A percentile compares a stretch with the other conserved stretches of the same genome.
These are phyloP conservation scores for Mortierella claussenii DNA, from an alignment of 192 early-diverging fungal species.

Conservation along the genomic window DNA sequence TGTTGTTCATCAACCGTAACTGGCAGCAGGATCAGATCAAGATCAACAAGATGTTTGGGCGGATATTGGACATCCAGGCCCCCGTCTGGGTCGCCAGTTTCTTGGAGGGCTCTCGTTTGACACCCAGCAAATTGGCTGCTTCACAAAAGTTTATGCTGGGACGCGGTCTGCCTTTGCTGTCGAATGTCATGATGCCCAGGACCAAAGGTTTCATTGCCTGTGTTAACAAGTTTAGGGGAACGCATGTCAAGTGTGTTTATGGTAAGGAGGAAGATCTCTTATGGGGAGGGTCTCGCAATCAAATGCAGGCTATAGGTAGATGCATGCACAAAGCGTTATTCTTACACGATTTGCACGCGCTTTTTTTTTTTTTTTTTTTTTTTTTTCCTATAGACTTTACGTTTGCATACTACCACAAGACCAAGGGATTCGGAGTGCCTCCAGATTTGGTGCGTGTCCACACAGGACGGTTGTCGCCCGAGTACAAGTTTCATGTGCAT, in stretches of 20 bases:
- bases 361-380: background rate
- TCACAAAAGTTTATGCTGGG: slow-evolving; percentile 60
- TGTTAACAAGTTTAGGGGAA: slow-evolving; percentile 61
- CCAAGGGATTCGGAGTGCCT: slow-evolving; percentile 56
- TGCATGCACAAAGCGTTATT: slow-evolving; percentile 11
- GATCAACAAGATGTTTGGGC: slow-evolving; percentile 61
- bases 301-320: no score
- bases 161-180: slow-evolving; percentile 56
- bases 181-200: slow-evolving; percentile 63
- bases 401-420: slow-evolving; percentile 60
- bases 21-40: slow-evolving; percentile 64
- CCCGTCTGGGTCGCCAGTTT: slow-evolving; percentile 67
- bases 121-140: slow-evolving; percentile 58
- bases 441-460: slow-evolving; percentile 65
- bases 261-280: no score
- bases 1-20: slow-evolving; percentile 67
- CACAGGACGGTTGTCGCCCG: slow-evolving; percentile 54
- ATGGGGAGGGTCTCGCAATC: no score
- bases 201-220: slow-evolving; percentile 68
- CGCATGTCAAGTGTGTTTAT: slow-evolving; percentile 67
- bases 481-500: slow-evolving; percentile 85
- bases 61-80: slow-evolving; percentile 59
- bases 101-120: slow-evolving; percentile 66
- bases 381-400: slow-evolving; percentile 56
- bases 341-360: background rate